Base-by-base conservation (phyloP, 1,284 basidiomycete species). In the Spongispora temasekensis region DNA sequence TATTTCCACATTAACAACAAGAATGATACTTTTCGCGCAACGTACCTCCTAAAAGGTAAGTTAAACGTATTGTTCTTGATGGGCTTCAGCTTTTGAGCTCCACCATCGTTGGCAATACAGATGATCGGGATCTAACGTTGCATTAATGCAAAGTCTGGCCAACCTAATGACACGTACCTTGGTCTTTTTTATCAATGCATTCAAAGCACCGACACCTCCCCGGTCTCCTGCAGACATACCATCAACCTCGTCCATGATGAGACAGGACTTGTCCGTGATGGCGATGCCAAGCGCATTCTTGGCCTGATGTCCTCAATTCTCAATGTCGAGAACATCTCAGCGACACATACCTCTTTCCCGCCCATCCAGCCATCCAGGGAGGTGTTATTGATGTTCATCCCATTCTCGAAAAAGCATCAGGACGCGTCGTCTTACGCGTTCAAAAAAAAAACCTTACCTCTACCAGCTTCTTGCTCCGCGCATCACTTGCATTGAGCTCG, bases 171-270 rank as follows among this genome's bases (percentile, higher is more conserved):
- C n/a, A 61, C 72, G 4, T 56, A 91, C 94, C 79, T 91, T 94
- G 15, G 93, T 93, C 81, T 98, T 98, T 79, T 91, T 95, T 71
- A 99, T 97, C 60, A 99, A 73, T 0, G 88, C 86, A 62, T 95
- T 95, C 68, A 99, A 77, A 9, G 97, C 97, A 31, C 94, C 96
- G 1, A 98, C 91, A 63, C 97, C 97, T 23, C 97, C 97, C 55
- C 97, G 84, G 76, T 99, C 97, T 28, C 97, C 97, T 3, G 94
- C 93, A 7, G 95, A 97, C 95, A 99, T 99, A 9, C 97, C 97
- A 68, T 99, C 97, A 1, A 99, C 97, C 75, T 99, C 97, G 72
- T 99, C 97, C 95, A 99, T 98, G 74, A 99, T 98, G 50, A 99
- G 78, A 65, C 95, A 94, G 0, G 92, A 88, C 68, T 84, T 87